Percentiles rank a stretch among this genome's conserved stretches.
phyloP scores from a whole-genome alignment of 2,329 filamentous ascomycete genomes.

The Cercospora citrullina region DNA sequence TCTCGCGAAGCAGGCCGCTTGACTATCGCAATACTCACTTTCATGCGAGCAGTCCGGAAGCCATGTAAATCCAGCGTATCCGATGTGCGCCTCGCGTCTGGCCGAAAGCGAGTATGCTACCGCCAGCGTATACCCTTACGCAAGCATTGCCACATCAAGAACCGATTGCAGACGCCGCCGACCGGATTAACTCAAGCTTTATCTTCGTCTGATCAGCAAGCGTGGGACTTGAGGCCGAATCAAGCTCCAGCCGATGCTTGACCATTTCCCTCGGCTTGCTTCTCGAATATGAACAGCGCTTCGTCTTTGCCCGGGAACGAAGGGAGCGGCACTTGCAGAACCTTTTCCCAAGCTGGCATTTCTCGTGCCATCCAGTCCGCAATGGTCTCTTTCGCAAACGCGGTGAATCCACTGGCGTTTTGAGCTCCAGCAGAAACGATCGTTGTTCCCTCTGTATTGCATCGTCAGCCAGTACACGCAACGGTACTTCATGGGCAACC shows the following conservation, averaged over 20 bases:
- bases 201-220: neutral
- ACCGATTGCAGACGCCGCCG: neutral
- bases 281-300: slow-evolving; percentile 65
- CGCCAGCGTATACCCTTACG: neutral
- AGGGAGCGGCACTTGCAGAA: slow-evolving; percentile 66
- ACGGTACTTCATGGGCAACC: slow-evolving; percentile 16
- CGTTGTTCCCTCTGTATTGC: slow-evolving; percentile 52
- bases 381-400: slow-evolving; percentile 63
- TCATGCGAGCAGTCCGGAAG: neutral
- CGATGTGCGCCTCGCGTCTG: neutral
- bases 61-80: neutral
- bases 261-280: slow-evolving; percentile 12
- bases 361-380: slow-evolving; percentile 65
- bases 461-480: neutral
- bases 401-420: slow-evolving; percentile 73
- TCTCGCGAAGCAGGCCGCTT: neutral
- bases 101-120: neutral
- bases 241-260: neutral
- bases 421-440: slow-evolving; percentile 74
- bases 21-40: neutral
- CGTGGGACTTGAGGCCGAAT: neutral
- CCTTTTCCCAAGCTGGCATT: slow-evolving; percentile 57
- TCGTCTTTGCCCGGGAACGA: slow-evolving; percentile 78
- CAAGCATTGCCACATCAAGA: neutral
- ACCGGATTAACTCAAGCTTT: neutral